Conservation (phyloP, 441 rosid genomes). For the Monsonia emarginata region DNA sequence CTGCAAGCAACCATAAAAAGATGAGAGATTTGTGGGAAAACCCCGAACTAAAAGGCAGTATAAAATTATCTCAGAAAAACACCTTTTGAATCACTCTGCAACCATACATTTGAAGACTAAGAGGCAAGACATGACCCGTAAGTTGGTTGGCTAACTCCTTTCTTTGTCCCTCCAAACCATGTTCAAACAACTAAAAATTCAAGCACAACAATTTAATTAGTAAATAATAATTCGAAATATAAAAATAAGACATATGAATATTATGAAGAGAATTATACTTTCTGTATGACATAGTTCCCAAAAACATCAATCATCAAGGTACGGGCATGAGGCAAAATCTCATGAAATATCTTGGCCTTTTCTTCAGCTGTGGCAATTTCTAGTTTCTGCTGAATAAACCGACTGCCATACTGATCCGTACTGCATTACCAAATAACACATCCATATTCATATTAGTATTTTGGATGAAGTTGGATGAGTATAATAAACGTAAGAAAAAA, state of each 20-base stretch:
- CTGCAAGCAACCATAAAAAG: neutral
- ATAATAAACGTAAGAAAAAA: neutral
- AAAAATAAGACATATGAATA: neutral
- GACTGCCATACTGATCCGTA: slow-evolving; percentile 86
- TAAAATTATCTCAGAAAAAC: neutral
- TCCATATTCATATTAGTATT: neutral
- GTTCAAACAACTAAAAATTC: slow-evolving; percentile 59
- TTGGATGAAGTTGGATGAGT: neutral
- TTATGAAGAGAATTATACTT: slow-evolving; percentile 33
- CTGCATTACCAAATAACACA: slow-evolving; percentile 25
- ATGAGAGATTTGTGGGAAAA: neutral
- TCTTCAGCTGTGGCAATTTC: slow-evolving; percentile 72
- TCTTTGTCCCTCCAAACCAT: slow-evolving; percentile 54
- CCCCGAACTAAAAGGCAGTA: neutral
- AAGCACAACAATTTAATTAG: neutral
- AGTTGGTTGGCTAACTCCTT: slow-evolving; percentile 64
- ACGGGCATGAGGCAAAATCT: slow-evolving; percentile 72
- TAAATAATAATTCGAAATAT: neutral
- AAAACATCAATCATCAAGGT: slow-evolving; percentile 81
- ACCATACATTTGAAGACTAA: slow-evolving; percentile 70
- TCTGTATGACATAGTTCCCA: slow-evolving; percentile 86
- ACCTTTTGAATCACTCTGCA: neutral
- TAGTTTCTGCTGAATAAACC: slow-evolving; percentile 85
- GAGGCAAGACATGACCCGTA: slow-evolving; percentile 57
- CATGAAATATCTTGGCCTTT: slow-evolving; percentile 71